Base-by-base conservation (phyloP, 2,329 filamentous ascomycete species). In the Neospermospora avenae region DNA sequence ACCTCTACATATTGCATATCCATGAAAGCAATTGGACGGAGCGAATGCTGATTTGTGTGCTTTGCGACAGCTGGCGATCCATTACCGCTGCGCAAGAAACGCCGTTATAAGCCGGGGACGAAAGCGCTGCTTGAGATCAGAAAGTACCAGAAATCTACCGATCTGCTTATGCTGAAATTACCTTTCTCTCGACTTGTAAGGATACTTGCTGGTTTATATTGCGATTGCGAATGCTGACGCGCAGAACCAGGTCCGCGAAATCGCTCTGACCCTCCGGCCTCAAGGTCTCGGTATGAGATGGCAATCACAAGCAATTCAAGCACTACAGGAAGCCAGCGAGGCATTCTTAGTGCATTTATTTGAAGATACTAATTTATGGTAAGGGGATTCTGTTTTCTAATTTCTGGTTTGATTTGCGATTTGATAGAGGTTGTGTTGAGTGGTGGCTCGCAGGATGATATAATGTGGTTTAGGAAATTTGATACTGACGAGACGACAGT, bases 341-440 rank as follows among this genome's bases (percentile, higher is more conserved):
- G 93, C 93, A 4, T 98, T 96, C 76, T 82, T 98, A 68, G 90
- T 98, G 61, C 93, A 96, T 73, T 80, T 98, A n/a, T 97, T 98
- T 72, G 93, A 97, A 74, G 91, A 96, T 76, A 91, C 91, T 66
- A 97, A 98, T 78, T 83, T 98, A 44, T 97, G 93, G 55, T 57
- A 37, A 41, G 53, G 16, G 35, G 14, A 18, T 35, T 37, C 10
- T 13, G 8, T 5, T 49, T n/a, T 16, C 14, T 10, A 4, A 4
- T 31, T 18, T 34, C 45, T 3, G 7, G 1, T 41, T 16, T 22
- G 35, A 45, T 45, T 24, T 45, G n/a, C 25, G 39, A 34, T 20
- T 41, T 13, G 55, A 16, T 7, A 16, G 16, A 31, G 39, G 41
- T 55, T 24, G n/a, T 55, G 18, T 4, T 51, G 41, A n/a, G 22